Base-by-base conservation (phyloP, 2,329 filamentous ascomycete genomes). In the Paraphoma chrysanthemicola region DNA sequence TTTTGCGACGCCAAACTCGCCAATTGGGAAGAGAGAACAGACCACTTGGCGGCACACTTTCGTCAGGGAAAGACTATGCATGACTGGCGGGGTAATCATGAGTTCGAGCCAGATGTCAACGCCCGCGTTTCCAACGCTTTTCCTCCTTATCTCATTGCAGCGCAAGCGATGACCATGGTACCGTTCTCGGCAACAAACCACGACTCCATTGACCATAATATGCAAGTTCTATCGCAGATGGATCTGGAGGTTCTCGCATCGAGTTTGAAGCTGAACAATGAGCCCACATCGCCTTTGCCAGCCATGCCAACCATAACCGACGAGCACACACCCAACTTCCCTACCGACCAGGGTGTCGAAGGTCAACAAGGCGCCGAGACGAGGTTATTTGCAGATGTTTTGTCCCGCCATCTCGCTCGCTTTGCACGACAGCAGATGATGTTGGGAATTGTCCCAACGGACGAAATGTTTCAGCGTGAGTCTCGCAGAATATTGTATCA, bases 41-140 rank as follows among this genome's bases (percentile, higher is more conserved):
- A 84, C 51, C 83, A 85, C 64, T 49, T 85, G 6, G 78, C 81
- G 0, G 74, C 75, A 1, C 82, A 85, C 64, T 85, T 84, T 67
- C 81, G 79, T 53, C 72, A 78, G n/a, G 82, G 82, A 0, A 74
- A 71, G 10, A 75, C 76, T 12, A 85, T 85, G 82, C 66, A 67
- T 6, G 77, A 82, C 43, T 85, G 82, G 83, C 76, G 76, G 46
- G 82, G 83, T 5, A 81, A 80, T 57, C 78, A 82, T 64, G 82
- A 81, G 4, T 70, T 85, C 16, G 78, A 79, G 56, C 71, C 77
- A 5, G 64, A 69, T 8, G 75, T 81, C 5, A 77, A 77, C 1
- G 73, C 78, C 8, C 76, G 78, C 38, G 77, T 82, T 44, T 76
- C 76, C 4, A 78, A 78, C 47, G 78, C 78, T 1, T 79, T 81